Conservation (phyloP, 257 asterid genomes). For the Salvia miltiorrhiza region DNA sequence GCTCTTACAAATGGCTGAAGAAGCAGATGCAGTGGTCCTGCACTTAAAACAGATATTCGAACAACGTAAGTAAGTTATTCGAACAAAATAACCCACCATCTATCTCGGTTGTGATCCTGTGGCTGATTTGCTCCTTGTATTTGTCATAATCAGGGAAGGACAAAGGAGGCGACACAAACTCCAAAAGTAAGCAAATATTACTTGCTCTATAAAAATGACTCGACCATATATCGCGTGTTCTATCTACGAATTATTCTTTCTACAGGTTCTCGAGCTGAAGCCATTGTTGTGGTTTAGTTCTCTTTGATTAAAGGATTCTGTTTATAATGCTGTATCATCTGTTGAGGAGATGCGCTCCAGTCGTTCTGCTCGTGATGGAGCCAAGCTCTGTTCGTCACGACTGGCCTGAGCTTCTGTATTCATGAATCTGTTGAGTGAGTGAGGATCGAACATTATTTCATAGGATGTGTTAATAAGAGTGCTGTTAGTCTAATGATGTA, state of each 20-base stretch:
- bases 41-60: constrained; percentile 28
- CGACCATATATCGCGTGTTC: neutral
- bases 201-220: neutral
- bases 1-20: constrained; percentile 43
- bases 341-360: neutral
- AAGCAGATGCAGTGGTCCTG: constrained; percentile 33
- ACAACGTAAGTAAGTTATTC: constrained; percentile 19
- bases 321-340: constrained; percentile 7
- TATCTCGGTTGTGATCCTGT: neutral
- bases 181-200: neutral
- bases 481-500: neutral
- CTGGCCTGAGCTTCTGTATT: neutral
- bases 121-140: constrained; percentile 2
- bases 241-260: neutral
- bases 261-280: constrained; percentile 37
- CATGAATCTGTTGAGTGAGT: neutral
- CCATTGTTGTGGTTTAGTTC: constrained; percentile 22
- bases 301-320: neutral
- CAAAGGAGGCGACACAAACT: constrained; percentile 17
- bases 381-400: neutral
- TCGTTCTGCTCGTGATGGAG: neutral
- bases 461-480: neutral
- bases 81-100: neutral
- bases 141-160: constrained; percentile 26
- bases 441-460: neutral